A percentile compares a stretch with the other conserved stretches of the same genome.
phyloP scores from a whole-genome alignment of 805 yeast species.

The Lipomyces chichibuensis region DNA sequence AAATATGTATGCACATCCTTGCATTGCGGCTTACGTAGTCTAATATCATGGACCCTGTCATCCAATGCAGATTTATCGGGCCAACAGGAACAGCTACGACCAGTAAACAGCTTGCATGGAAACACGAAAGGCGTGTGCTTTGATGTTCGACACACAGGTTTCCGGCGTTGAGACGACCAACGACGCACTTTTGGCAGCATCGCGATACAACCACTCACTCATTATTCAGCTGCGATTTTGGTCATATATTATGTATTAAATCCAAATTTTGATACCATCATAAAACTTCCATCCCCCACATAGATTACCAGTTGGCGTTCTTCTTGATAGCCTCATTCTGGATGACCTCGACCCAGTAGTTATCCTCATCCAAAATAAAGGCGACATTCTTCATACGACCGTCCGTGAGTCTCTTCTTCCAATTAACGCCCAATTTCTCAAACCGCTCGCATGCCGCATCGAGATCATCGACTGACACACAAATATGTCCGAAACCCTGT shows the following conservation, averaged over 20 bases:
- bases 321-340: conserved; percentile 34
- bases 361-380: conserved; percentile 85
- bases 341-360: conserved; percentile 78
- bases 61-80: too few species aligned
- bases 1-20: too few species aligned
- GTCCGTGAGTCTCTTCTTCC: conserved; percentile 52
- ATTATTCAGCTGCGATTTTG: not conserved
- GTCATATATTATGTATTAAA: not conserved
- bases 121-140: too few species aligned
- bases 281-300: not conserved
- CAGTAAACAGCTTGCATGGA: too few species aligned
- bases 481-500: conserved; percentile 86
- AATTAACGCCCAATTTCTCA: conserved; percentile 50
- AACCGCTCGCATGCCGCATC: conserved; percentile 57
- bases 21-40: too few species aligned
- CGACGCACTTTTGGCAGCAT: too few species aligned
- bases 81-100: too few species aligned
- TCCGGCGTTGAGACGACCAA: too few species aligned
- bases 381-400: conserved; percentile 66
- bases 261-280: not conserved
- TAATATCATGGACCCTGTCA: too few species aligned
- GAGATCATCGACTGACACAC: conserved; percentile 70
- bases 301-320: conserved; percentile 25
- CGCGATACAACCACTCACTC: too few species aligned
- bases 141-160: too few species aligned